phyloP scores from a whole-genome alignment of 1,284 basidiomycete genomes.

The Trichosporon ovoides region DNA sequence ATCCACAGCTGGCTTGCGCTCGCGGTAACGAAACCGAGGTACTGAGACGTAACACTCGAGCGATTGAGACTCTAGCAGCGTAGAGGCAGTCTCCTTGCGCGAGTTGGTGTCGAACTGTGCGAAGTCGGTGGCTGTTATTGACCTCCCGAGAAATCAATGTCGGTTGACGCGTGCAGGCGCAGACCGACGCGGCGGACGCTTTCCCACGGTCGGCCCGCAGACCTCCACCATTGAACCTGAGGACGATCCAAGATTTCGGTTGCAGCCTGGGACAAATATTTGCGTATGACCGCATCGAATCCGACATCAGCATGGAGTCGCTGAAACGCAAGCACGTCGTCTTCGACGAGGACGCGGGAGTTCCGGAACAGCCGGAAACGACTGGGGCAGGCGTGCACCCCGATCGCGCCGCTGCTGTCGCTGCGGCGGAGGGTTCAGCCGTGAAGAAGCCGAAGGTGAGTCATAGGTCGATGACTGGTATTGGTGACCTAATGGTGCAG shows the following conservation, averaged over 20 bases:
- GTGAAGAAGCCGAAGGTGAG: conserved; percentile 31
- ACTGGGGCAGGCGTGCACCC: conserved; percentile 9
- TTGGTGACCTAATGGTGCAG: conserved; percentile 12
- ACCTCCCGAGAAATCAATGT: not conserved
- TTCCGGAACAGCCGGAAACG: not conserved
- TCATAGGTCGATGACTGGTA: not conserved
- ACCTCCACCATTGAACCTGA: conserved; percentile 8
- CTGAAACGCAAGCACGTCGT: conserved; percentile 32
- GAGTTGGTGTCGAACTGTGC: too few relatives aligned
- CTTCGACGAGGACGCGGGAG: conserved; percentile 13
- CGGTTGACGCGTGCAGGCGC: conserved; percentile 7
- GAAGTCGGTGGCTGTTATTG: not conserved
- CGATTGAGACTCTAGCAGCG: too few relatives aligned
- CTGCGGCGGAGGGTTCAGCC: conserved; percentile 2
- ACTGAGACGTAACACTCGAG: too few relatives aligned
- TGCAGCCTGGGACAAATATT: not conserved
- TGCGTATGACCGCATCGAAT: not conserved
- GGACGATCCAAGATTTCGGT: conserved; percentile 13
- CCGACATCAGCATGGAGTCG: conserved; percentile 11
- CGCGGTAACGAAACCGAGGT: too few relatives aligned
- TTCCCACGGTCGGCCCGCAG: conserved; percentile 23
- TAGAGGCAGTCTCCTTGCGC: too few relatives aligned
- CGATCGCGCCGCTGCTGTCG: conserved; percentile 11
- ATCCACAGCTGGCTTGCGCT: too few relatives aligned
- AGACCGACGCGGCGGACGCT: conserved; percentile 1